These are phyloP conservation scores for Lachnellula arida DNA, from an alignment of 2,329 filamentous ascomycete genomes.

Conservation along the genomic window DNA sequence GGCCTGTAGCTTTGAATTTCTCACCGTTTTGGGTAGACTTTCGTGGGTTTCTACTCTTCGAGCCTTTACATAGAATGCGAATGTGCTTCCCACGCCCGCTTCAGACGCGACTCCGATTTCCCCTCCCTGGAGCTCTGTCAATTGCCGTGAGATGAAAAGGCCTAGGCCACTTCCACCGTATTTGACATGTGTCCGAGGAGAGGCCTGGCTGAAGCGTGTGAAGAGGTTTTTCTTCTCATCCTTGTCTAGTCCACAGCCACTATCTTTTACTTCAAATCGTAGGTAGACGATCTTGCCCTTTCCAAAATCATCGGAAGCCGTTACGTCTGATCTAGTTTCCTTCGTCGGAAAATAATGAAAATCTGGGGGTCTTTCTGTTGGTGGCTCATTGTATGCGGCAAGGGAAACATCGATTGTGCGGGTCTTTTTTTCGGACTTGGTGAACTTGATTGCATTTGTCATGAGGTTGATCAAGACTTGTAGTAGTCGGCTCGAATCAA, in stretches of 20 bases:
- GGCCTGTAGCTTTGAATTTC: constrained; percentile 54
- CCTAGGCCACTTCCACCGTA: constrained; percentile 76
- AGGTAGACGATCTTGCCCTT: constrained; percentile 64
- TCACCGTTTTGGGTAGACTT: constrained; percentile 46
- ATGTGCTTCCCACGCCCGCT: constrained; percentile 64
- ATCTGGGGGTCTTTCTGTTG: constrained; percentile 46
- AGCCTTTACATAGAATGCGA: constrained; percentile 60
- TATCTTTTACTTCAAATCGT: constrained; percentile 69
- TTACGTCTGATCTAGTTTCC: constrained; percentile 45
- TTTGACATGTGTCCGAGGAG: constrained; percentile 69
- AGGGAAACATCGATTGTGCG: constrained; percentile 38
- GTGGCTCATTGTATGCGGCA: constrained; percentile 12
- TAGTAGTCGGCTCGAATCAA: constrained; percentile 68
- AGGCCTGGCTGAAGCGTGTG: constrained; percentile 75
- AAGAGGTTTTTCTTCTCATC: constrained; percentile 71
- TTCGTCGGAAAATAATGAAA: constrained; percentile 43
- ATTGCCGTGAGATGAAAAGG: constrained; percentile 70
- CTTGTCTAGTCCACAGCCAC: constrained; percentile 64
- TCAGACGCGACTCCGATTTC: constrained; percentile 67
- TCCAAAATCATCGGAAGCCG: constrained; percentile 57
- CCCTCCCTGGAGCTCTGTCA: constrained; percentile 73
- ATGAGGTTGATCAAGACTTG: constrained; percentile 76
- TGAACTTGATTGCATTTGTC: constrained; percentile 61
- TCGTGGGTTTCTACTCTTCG: constrained; percentile 11
- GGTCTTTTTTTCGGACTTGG: constrained; percentile 57